Evolutionary conservation across 495 filamentous ascomycete species (phyloP), one percentile per base, ranked within the genome.

Genomic region (Aspergillus wentii): DNA sequence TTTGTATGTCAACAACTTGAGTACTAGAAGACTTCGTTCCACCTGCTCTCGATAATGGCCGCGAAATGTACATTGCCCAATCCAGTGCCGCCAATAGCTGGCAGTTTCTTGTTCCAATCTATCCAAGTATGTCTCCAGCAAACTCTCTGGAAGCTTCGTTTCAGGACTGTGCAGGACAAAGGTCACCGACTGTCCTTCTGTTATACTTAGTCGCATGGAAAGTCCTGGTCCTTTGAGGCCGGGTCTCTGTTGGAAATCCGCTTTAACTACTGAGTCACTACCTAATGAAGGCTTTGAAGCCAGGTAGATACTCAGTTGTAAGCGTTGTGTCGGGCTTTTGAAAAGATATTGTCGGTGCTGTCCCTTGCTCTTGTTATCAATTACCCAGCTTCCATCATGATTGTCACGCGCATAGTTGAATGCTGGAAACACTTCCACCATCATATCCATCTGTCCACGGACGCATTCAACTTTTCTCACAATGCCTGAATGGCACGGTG

Each of bases 1-100:
- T 40, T 78, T 74, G 51, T 82, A 87, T 1, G 82, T 85, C 35
- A 87, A 65, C 48, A 87, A 61, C 50, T 87, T 87, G 26, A 87
- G 51, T 31, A 85, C 79, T 65, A 87, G 71, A 19, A 87, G 61
- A 43, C 78, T 82, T 34, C 83, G 67, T 29, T 66, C 62, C 4
- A 87, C 80, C 3, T 83, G 76, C 50, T 86, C 81, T 18, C 79
- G 66, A 66, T 81, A 87, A 23, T 75, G 75, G 17, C 83, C 83
- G 41, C 79, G 79, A 49, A 85, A 87, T 21, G 68, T 76, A 53
- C 72, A 77, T 47, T 79, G 75, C 25, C 73, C 71, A 25, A 82
- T 79, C 80, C 83, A 87, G 39, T 82, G 75, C 35, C 68, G 74
- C 83, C 83, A 87, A 47, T 63, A 87, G 8, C 64, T 60, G 35